A percentile compares a stretch with the other conserved stretches of the same genome.
Evolutionary conservation across 2,329 filamentous ascomycete species (phyloP).

Genomic region (Arthrinium phaeospermum): DNA sequence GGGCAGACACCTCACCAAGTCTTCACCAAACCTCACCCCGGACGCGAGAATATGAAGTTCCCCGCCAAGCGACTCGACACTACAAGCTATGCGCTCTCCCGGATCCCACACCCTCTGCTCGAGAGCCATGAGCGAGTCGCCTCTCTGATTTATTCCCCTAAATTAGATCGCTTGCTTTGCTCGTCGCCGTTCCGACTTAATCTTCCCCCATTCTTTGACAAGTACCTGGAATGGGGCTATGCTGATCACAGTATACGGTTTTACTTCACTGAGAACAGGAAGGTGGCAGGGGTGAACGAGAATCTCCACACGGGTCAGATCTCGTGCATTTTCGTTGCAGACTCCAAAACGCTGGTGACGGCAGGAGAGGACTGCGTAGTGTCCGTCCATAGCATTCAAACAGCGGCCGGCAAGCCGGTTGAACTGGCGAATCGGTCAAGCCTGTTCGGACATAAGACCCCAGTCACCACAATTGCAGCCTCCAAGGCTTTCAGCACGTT

Average conservation of each 20-base stretch:
- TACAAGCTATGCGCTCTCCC: constrained; percentile 75
- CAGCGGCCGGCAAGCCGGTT: constrained; percentile 68
- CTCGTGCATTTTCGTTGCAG: constrained; percentile 81
- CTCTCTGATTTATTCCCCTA: constrained; percentile 77
- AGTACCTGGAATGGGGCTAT: constrained; percentile 95
- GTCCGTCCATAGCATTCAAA: constrained; percentile 78
- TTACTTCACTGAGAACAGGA: constrained; percentile 82
- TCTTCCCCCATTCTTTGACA: constrained; percentile 84
- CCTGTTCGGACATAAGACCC: constrained; percentile 87
- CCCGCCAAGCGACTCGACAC: constrained; percentile 77
- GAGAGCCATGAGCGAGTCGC: constrained; percentile 80
- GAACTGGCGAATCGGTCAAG: constrained; percentile 81
- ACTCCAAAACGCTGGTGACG: constrained; percentile 89
- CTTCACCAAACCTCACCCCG: constrained; percentile 80
- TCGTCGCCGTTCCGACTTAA: constrained; percentile 86
- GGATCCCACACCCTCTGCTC: constrained; percentile 79
- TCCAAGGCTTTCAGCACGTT: constrained; percentile 89
- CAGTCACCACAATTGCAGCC: constrained; percentile 81
- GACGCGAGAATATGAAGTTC: constrained; percentile 71
- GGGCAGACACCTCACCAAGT: constrained; percentile 97
- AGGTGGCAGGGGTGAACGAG: constrained; percentile 85
- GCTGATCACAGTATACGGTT: constrained; percentile 92
- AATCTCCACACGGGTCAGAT: constrained; percentile 92
- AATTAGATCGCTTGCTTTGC: constrained; percentile 82
- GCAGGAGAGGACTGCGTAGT: constrained; percentile 92